Evolutionary conservation across 305 asterid species (phyloP).

Genomic region (Fraxinus greggii): DNA sequence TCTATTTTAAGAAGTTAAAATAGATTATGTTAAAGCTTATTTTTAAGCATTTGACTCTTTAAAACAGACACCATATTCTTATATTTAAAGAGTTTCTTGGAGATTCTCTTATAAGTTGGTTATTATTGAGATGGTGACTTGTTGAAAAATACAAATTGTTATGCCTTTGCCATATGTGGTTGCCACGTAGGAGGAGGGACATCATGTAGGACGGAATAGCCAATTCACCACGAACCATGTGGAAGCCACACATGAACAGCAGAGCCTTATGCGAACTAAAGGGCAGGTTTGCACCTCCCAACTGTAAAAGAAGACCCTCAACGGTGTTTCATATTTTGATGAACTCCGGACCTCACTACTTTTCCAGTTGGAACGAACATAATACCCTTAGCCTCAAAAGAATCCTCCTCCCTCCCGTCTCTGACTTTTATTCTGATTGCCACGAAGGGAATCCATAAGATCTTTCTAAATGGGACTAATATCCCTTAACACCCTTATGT

Average conservation of each 20-base stretch:
- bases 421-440: not conserved
- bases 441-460: not conserved
- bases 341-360: not conserved
- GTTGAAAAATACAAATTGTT: too few species aligned
- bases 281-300: not conserved
- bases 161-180: not conserved
- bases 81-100: not conserved
- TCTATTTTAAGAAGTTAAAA: too few species aligned
- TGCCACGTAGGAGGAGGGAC: not conserved
- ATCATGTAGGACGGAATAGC: not conserved
- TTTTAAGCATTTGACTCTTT: too few species aligned
- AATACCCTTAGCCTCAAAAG: too few species aligned
- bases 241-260: not conserved
- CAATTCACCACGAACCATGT: not conserved
- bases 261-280: too few species aligned
- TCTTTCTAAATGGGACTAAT: too few species aligned
- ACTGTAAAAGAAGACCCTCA: not conserved
- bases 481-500: too few species aligned
- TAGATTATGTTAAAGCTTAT: too few species aligned
- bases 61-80: too few species aligned
- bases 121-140: not conserved
- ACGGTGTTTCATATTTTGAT: not conserved
- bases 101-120: not conserved
- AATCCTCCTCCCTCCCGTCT: not conserved
- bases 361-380: too few species aligned